phyloP scores from a whole-genome alignment of 2,329 filamentous ascomycete species.

The Dactylellina sp. region DNA sequence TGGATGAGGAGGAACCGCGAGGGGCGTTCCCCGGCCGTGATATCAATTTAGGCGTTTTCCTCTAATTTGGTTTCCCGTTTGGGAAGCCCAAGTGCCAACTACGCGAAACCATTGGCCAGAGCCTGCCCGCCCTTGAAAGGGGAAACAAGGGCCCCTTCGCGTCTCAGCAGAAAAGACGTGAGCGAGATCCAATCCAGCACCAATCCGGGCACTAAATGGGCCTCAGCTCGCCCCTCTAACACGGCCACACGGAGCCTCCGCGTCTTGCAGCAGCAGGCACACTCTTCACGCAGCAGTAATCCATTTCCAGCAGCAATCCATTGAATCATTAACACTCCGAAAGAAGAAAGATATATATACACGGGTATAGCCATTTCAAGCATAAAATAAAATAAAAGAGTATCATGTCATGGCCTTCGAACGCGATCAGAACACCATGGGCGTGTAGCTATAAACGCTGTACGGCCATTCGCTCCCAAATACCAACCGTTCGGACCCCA shows the following conservation, averaged over 20 bases:
- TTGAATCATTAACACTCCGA: constrained; percentile 1
- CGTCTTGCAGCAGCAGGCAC: constrained; percentile 1
- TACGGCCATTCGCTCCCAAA: constrained; percentile 11
- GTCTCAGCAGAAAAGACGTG: constrained; percentile 21
- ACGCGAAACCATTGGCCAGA: constrained; percentile 44
- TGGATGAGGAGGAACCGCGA: constrained; percentile 3
- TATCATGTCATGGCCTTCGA: no score
- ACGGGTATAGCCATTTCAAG: no score
- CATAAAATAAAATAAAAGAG: no score
- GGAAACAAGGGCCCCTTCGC: constrained; percentile 18
- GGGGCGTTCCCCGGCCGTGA: constrained; percentile 5
- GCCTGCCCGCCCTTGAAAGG: constrained; percentile 26
- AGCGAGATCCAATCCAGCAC: constrained; percentile 19
- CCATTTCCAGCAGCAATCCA: background rate
- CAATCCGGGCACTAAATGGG: constrained; percentile 26
- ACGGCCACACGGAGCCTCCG: constrained; percentile 23
- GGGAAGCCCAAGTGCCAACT: constrained; percentile 40
- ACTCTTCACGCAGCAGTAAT: background rate
- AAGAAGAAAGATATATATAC: no score
- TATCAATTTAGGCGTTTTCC: constrained; percentile 23
- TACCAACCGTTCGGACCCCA: background rate
- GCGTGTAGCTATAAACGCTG: background rate
- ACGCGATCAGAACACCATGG: background rate
- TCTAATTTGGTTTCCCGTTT: constrained; percentile 41
- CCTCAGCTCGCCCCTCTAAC: constrained; percentile 39